Evolutionary conservation across 164 flowering plant genomes (phyloP).

Genomic region (Dillenia suffruticosa): DNA sequence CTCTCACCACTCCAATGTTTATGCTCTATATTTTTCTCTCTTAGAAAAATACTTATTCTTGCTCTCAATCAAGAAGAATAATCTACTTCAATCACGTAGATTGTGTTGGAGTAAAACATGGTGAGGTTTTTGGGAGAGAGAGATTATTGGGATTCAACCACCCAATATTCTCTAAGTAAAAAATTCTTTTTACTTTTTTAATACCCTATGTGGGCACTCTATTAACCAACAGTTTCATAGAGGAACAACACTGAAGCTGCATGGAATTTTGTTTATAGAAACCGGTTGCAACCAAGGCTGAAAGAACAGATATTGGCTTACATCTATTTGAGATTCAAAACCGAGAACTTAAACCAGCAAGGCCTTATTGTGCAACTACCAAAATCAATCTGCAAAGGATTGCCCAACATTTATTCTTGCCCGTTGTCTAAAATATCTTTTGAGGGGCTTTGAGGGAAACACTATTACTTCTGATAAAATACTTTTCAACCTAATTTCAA

Average conservation of each 20-base stretch:
- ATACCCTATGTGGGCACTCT: no score
- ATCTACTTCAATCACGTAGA: no score
- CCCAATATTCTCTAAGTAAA: no score
- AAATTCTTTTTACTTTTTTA: no score
- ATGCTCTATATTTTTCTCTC: no score
- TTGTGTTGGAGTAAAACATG: no score
- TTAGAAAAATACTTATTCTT: no score
- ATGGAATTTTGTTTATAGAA: slow-evolving; percentile 71
- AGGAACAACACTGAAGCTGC: slow-evolving; percentile 89
- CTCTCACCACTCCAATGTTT: no score
- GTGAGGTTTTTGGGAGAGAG: no score
- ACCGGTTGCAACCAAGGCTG: slow-evolving; percentile 66
- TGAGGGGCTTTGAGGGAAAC: slow-evolving; percentile 65
- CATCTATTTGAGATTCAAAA: slow-evolving; percentile 85
- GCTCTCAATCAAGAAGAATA: no score
- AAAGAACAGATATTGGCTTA: slow-evolving; percentile 82
- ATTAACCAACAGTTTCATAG: no score
- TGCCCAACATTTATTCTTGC: slow-evolving; percentile 71
- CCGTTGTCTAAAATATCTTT: slow-evolving; percentile 74
- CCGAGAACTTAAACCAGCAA: slow-evolving; percentile 88
- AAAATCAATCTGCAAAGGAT: slow-evolving; percentile 78
- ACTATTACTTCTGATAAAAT: slow-evolving; percentile 52
- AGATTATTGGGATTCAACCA: no score
- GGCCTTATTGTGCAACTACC: slow-evolving; percentile 83
- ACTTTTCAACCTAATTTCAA: background rate